Base-by-base conservation (phyloP, 306 rosid species). In the Fagus crenata region DNA sequence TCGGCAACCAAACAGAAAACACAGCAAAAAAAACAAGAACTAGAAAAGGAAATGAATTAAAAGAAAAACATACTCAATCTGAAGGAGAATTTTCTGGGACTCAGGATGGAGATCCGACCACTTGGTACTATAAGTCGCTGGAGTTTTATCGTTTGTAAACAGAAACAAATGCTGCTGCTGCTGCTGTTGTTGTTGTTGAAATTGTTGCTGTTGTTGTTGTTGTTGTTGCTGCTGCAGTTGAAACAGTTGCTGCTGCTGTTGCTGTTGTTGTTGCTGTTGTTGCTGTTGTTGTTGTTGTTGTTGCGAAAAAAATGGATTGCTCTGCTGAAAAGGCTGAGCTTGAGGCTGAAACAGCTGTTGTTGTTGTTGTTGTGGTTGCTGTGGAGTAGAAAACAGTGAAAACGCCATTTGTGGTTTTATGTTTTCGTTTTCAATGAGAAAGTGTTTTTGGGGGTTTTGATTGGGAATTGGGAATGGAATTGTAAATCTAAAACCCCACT, bases 101-200 rank as follows among this genome's bases (percentile, higher is more conserved):
- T 92, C 98, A 1, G 96, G 96, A 65, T 96, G 98, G 75, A 96
- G 93, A 76, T 96, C 99, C 13, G 90, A 81, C 99, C 99, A 96
- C 82, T 96, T 93, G 78, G 93, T 88, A 41, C 94, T 73, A 77
- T 91, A 96, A 85, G 67, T 96, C 15, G 97, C 98, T 12, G 97
- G 96, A 75, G 93, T 41, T 75, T 78, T 92, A 69, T 93, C 98
- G 37, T 83, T 87, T 0, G 97, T 93, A 75, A 92, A 92, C 69
- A 96, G 64, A 74, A 88, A 86, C 80, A 92, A 33, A n/a, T 83
- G 87, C 32, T 78, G 85, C 77, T 54, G 85, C 49, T n/a, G n/a
- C n/a, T 80, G 88, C 1, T 68, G 86, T 2, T 73, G 86, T 1
- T 77, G 89, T 4, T 79, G 92, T 0, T 76, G 85, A 1, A 75